Conservation (phyloP, 208 protist genomes). For the Trypanosoma vivax region DNA sequence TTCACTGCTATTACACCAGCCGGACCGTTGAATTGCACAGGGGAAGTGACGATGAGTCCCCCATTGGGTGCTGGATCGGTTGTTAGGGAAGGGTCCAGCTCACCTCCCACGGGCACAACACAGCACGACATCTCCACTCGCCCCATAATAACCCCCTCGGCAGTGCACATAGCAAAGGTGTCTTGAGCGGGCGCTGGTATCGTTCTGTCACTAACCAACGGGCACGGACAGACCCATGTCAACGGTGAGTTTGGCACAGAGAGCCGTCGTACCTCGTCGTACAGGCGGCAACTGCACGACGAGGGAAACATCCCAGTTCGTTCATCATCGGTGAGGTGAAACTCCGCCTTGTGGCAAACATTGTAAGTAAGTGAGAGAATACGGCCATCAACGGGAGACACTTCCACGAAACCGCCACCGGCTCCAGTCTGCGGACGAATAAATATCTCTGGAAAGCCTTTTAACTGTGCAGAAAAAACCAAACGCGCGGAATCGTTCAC, state of each 20-base stretch:
- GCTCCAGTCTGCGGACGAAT: conserved; percentile 37
- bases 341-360: conserved; percentile 77
- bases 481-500: conserved; percentile 19
- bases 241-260: conserved; percentile 1
- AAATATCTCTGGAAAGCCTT: conserved; percentile 61
- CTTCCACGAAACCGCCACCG: conserved; percentile 12
- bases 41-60: background rate
- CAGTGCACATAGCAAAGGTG: conserved; percentile 44
- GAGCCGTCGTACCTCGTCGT: conserved; percentile 1
- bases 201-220: conserved; percentile 1
- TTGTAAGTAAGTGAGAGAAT: conserved; percentile 44
- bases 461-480: conserved; percentile 49
- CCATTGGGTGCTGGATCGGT: background rate
- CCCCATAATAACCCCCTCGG: conserved; percentile 41
- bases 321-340: conserved; percentile 39
- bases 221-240: conserved; percentile 37
- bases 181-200: conserved; percentile 19
- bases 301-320: conserved; percentile 29
- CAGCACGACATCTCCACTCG: conserved; percentile 76
- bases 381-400: background rate
- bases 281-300: conserved; percentile 44
- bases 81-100: background rate
- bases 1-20: background rate
- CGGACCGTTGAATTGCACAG: background rate
- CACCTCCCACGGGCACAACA: conserved; percentile 26